Percentiles rank a stretch among this genome's conserved stretches.
phyloP scores from a whole-genome alignment of 208 protist species.

The Sergeia podlipaevii region DNA sequence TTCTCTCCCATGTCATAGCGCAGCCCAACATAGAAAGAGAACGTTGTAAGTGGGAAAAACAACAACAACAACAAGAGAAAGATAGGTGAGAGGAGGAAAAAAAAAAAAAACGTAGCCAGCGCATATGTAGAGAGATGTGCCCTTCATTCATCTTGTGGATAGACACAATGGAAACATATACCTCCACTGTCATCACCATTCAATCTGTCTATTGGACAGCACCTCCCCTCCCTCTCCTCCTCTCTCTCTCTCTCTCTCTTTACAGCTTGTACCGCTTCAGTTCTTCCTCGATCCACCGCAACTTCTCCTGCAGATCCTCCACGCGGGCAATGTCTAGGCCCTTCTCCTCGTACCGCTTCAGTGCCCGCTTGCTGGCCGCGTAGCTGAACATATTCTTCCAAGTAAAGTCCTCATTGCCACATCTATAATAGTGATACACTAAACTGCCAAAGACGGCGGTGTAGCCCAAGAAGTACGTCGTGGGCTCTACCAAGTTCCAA shows the following conservation, averaged over 20 bases:
- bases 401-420: slow-evolving; percentile 41
- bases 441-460: slow-evolving; percentile 50
- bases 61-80: neutral
- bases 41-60: no score
- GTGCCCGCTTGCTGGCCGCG: slow-evolving; percentile 18
- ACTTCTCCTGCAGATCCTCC: slow-evolving; percentile 24
- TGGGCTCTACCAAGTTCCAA: slow-evolving; percentile 85
- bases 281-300: slow-evolving; percentile 24
- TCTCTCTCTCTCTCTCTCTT: no score
- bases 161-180: no score
- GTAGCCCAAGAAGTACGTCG: slow-evolving; percentile 82
- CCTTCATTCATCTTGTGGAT: neutral
- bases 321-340: slow-evolving; percentile 24
- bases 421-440: slow-evolving; percentile 67
- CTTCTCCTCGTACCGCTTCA: slow-evolving; percentile 32
- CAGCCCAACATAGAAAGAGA: neutral
- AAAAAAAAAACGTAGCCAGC: no score
- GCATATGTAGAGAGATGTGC: neutral
- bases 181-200: no score
- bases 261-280: slow-evolving; percentile 25
- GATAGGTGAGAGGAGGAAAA: no score
- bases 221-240: no score
- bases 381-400: slow-evolving; percentile 47
- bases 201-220: no score
- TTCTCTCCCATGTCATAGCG: no score